These are phyloP conservation scores for Solanum chiquidenum DNA, from an alignment of 257 asterid species.

Conservation along the genomic window DNA sequence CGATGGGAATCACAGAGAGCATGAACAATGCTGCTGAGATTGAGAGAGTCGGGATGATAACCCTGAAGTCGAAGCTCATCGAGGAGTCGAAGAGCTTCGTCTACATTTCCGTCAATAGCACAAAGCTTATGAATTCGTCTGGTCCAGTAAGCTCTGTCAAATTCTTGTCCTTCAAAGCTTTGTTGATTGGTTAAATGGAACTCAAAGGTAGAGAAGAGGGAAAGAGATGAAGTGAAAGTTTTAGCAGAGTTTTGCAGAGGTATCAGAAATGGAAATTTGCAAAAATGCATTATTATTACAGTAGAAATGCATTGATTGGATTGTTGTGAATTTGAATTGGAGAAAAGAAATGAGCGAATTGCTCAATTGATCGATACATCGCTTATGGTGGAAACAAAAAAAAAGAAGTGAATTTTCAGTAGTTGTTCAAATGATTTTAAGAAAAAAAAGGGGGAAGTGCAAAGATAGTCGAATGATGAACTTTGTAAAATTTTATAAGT, in stretches of 20 bases:
- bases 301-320: neutral
- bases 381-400: neutral
- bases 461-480: neutral
- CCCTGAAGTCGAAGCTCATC: constrained; percentile 41
- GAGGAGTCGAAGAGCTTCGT: constrained; percentile 58
- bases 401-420: neutral
- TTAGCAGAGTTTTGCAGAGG: constrained; percentile 8
- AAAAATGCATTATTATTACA: constrained; percentile 22
- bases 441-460: neutral
- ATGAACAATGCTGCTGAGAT: constrained; percentile 63
- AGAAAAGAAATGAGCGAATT: neutral
- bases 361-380: neutral
- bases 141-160: constrained; percentile 43
- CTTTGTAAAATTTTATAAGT: neutral
- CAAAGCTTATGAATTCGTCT: constrained; percentile 63
- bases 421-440: neutral
- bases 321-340: neutral
- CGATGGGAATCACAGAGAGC: constrained; percentile 59
- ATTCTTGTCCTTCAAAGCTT: neutral
- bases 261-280: constrained; percentile 18
- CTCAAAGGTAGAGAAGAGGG: constrained; percentile 8
- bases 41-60: constrained; percentile 47
- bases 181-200: neutral
- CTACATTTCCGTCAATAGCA: constrained; percentile 31
- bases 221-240: constrained; percentile 6